Evolutionary conservation across 116 monocot genomes (phyloP), one percentile per base, ranked within the genome.

Genomic region (Phalaenopsis hybrid): DNA sequence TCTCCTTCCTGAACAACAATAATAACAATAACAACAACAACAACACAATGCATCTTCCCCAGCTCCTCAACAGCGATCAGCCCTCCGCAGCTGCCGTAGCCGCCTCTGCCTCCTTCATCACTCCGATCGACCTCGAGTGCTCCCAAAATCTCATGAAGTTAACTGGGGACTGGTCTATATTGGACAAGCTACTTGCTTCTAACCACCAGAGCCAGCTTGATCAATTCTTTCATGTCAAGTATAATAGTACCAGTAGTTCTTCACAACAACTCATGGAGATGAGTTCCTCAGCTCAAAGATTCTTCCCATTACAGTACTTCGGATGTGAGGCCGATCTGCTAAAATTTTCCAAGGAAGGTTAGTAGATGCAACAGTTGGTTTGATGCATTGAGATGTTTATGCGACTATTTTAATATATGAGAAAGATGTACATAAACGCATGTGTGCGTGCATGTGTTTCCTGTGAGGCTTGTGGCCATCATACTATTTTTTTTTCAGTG

Each of bases 121-220:
- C 82, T 78, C 18, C 88, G 4, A 12, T 88, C 5, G 90, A 92
- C 78, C 77, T 89, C 6, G 94, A 92, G 34, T 92, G 94, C 83
- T 87, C 92, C 7, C 90, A 90, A 55, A 90, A 94, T 63, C 83
- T 94, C 57, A 89, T 90, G 83, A 94, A 94, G 81, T 82, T 94
- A 33, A 49, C 23, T 5, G 51, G 77, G 31, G 77, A 75, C 58
- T 84, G 83, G 87, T 87, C 87, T 6, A 87, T 84, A 44, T 78
- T 87, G 48, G 87, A 87, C 69, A 87, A 87, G 84, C 80, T 87
- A 15, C 84, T 87, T 12, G 84, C 81, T 8, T 86, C 86, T 0
- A 79, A 46, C 18, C 75, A 84, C 81, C 87, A 85, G 37, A 82
- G 77, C 44, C 51, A 51, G 51, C 70, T 87, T 9, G 87, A 87